These are phyloP conservation scores for Lactifluus rugatus DNA, from an alignment of 768 basidiomycete genomes.

Conservation along the genomic window DNA sequence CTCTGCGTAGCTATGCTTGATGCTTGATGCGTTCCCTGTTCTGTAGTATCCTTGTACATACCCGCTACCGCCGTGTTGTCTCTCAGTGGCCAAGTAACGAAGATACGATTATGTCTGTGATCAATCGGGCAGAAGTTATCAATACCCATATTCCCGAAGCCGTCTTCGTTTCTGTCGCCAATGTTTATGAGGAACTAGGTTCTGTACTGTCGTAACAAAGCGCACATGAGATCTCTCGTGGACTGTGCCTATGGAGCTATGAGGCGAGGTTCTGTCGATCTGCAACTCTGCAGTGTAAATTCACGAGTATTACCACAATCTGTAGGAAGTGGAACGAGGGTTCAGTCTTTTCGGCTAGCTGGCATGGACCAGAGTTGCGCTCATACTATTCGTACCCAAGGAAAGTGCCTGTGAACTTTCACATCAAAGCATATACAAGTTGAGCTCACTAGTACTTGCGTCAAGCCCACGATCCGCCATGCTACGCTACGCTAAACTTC, in stretches of 20 bases:
- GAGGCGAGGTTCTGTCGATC: not conserved
- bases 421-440: no score
- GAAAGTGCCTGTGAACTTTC: no score
- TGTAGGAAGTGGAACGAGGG: no score
- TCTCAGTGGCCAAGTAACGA: not conserved
- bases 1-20: not conserved
- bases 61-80: not conserved
- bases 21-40: not conserved
- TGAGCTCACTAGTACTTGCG: no score
- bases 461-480: no score
- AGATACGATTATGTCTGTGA: not conserved
- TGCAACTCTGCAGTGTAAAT: not conserved
- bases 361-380: no score
- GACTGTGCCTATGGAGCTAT: not conserved
- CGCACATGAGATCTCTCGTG: not conserved
- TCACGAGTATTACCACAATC: not conserved
- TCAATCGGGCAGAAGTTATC: not conserved
- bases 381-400: no score
- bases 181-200: not conserved
- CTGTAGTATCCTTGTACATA: not conserved
- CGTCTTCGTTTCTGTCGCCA: not conserved
- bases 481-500: no score
- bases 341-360: no score
- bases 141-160: no score
- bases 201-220: not conserved